Percentiles rank a stretch among this genome's conserved stretches.
Conservation (phyloP, 129 eudicot species). For the Mikania micrantha region DNA sequence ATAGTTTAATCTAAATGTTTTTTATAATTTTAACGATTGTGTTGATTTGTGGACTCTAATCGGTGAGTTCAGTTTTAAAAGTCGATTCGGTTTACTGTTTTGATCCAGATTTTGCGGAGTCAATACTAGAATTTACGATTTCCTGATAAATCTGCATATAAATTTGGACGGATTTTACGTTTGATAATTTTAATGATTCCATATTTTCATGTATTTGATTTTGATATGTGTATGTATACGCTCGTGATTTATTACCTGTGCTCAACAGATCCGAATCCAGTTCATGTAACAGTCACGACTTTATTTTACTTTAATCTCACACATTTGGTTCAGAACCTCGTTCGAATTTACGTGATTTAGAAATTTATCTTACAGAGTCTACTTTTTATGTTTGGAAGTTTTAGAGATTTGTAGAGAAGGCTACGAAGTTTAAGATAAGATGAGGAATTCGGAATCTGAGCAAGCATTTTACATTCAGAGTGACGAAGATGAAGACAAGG, state of each 20-base stretch:
- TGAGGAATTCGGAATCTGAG: conserved; percentile 71
- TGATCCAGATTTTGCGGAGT: neutral
- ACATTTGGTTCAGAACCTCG: too few relatives aligned
- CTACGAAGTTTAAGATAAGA: conserved; percentile 12
- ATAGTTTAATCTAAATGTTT: neutral
- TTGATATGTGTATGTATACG: neutral
- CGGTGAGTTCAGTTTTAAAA: neutral
- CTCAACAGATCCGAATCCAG: neutral
- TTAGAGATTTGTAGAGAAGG: conserved; percentile 16
- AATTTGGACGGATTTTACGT: neutral
- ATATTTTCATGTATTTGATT: neutral
- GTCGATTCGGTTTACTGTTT: neutral
- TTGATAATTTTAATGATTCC: too few relatives aligned
- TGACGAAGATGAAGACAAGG: conserved; percentile 59
- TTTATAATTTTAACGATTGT: neutral
- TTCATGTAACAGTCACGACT: too few relatives aligned
- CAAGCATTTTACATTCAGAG: conserved; percentile 72
- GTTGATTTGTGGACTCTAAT: neutral
- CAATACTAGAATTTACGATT: neutral
- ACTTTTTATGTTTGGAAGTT: neutral
- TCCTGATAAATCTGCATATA: neutral
- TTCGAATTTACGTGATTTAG: too few relatives aligned
- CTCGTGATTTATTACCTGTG: neutral
- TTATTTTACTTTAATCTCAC: neutral
- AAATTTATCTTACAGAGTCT: neutral